Percentiles rank a stretch among this genome's conserved stretches.
Conservation (phyloP, 257 asterid genomes). For the Anisodus acutangulus region DNA sequence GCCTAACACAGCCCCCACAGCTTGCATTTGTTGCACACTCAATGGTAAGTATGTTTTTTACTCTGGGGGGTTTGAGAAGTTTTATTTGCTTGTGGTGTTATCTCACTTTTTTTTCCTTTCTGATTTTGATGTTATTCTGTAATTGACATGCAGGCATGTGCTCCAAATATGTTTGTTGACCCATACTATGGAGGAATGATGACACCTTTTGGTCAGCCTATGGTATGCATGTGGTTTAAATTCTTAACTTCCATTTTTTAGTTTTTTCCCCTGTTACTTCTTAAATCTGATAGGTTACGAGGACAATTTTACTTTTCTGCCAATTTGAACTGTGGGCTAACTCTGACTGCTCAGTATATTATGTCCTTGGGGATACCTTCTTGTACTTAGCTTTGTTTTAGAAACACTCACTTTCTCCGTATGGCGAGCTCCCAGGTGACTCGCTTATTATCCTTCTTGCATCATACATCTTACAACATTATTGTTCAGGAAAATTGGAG, state of each 20-base stretch:
- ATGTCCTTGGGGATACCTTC: neutral
- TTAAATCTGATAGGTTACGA: neutral
- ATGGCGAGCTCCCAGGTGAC: too few relatives aligned
- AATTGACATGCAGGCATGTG: conserved; percentile 56
- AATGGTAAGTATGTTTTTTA: conserved; percentile 54
- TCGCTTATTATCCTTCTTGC: neutral
- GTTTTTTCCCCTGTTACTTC: neutral
- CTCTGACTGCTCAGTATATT: neutral
- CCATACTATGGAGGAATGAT: conserved; percentile 72
- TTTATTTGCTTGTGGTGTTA: neutral
- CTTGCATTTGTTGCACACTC: conserved; percentile 71
- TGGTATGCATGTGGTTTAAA: conserved; percentile 51
- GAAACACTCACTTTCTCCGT: neutral
- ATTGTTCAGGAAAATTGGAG: neutral
- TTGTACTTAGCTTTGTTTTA: neutral
- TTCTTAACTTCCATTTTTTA: neutral
- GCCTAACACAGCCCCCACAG: conserved; percentile 55
- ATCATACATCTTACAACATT: conserved; percentile 8
- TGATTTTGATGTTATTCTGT: conserved; percentile 21
- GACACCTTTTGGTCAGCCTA: conserved; percentile 77
- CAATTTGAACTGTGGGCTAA: neutral
- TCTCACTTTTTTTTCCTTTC: neutral
- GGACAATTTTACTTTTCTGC: conserved; percentile 9
- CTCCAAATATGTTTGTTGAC: conserved; percentile 56
- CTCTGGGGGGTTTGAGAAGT: neutral